Evolutionary conservation across 2,329 filamentous ascomycete species (phyloP).

Genomic region (Hypoxylon sp.): DNA sequence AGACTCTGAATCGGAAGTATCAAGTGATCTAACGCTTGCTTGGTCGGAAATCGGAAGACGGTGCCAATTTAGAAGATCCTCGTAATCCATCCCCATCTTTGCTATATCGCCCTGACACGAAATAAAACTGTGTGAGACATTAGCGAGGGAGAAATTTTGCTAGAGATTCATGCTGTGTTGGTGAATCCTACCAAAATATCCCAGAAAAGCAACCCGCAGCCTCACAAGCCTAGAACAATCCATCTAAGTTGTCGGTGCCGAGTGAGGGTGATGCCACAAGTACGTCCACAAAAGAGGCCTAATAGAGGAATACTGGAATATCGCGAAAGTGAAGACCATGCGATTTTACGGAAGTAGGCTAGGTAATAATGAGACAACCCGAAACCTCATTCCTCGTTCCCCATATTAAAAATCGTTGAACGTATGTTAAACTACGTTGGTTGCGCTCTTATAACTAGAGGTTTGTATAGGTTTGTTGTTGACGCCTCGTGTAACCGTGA

Average conservation of each 20-base stretch:
- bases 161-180: not conserved
- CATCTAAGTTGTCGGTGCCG: conserved; percentile 5
- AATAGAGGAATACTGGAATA: not conserved
- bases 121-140: not conserved
- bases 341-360: not conserved
- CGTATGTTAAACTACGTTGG: not conserved
- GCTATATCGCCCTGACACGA: conserved; percentile 10
- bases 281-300: not conserved
- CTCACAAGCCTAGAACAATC: conserved; percentile 1
- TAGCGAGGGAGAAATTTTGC: not conserved
- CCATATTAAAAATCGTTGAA: not conserved
- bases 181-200: conserved; percentile 14
- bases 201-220: not conserved
- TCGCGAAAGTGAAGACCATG: not conserved
- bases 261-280: not conserved
- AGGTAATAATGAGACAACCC: not conserved
- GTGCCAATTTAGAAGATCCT: not conserved
- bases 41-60: conserved; percentile 11
- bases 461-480: not conserved
- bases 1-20: not conserved
- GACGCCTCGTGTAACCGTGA: not conserved
- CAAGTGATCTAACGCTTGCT: not conserved
- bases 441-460: not conserved
- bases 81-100: conserved; percentile 17
- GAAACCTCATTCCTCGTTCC: not conserved